Evolutionary conservation across 176 grass and related monocot genomes (phyloP).

Genomic region (Tillandsia fasciculata): DNA sequence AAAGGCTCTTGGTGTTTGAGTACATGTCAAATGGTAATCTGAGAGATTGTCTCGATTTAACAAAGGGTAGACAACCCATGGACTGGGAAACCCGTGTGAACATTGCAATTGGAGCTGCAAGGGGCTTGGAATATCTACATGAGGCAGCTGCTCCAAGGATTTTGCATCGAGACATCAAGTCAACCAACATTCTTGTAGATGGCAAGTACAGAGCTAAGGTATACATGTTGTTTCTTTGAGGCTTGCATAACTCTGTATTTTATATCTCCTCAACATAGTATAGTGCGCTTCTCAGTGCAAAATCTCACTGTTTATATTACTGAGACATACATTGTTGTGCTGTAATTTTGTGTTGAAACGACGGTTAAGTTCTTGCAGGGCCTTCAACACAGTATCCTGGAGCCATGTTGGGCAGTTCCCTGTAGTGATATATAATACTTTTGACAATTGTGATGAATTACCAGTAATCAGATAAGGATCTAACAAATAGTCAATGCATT

Average conservation of each 20-base stretch:
- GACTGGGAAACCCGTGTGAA: slow-evolving; percentile 74
- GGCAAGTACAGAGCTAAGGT: slow-evolving; percentile 72
- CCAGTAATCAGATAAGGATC: neutral
- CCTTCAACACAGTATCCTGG: too few relatives aligned
- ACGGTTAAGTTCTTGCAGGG: too few relatives aligned
- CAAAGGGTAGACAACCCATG: slow-evolving; percentile 51
- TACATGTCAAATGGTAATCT: slow-evolving; percentile 83
- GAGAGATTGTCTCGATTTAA: slow-evolving; percentile 76
- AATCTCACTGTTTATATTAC: neutral
- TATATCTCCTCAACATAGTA: neutral
- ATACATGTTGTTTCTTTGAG: neutral
- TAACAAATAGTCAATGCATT: neutral
- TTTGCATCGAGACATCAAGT: slow-evolving; percentile 95
- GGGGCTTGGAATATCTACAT: slow-evolving; percentile 87
- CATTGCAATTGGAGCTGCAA: slow-evolving; percentile 68
- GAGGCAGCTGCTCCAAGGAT: slow-evolving; percentile 91
- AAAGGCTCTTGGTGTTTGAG: slow-evolving; percentile 81
- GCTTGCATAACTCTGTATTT: neutral
- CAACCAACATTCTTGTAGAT: slow-evolving; percentile 90
- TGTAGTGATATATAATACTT: too few relatives aligned
- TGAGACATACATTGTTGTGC: neutral
- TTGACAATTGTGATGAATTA: too few relatives aligned
- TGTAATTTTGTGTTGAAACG: neutral
- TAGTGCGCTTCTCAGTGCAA: neutral
- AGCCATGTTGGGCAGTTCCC: too few relatives aligned